A percentile compares a stretch with the other conserved stretches of the same genome.
phyloP scores from a whole-genome alignment of 2,329 filamentous ascomycete species.

The Podosphaera fusca region DNA sequence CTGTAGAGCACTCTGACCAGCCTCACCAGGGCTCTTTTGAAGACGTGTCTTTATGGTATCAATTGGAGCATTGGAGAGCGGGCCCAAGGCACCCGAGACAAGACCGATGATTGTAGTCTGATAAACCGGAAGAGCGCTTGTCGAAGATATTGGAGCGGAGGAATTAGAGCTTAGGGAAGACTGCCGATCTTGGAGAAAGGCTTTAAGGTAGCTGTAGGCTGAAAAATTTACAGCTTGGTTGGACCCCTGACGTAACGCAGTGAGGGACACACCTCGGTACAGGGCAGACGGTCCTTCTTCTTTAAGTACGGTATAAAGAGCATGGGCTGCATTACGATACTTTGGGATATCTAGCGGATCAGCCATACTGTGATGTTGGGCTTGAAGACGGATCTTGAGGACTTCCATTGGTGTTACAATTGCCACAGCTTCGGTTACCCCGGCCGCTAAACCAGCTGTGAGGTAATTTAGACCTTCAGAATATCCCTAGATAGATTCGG shows the following conservation, averaged over 20 bases:
- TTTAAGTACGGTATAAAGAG: slow-evolving; percentile 64
- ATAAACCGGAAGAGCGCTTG: slow-evolving; percentile 51
- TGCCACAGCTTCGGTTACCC: slow-evolving; percentile 86
- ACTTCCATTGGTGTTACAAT: slow-evolving; percentile 99
- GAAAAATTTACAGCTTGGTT: slow-evolving; percentile 99
- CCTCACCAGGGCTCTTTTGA: slow-evolving; percentile 68
- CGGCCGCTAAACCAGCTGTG: slow-evolving; percentile 64
- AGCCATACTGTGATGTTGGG: slow-evolving; percentile 93
- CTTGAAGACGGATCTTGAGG: slow-evolving; percentile 93
- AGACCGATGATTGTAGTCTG: slow-evolving; percentile 78
- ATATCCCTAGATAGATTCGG: slow-evolving; percentile 5
- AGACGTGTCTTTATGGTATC: slow-evolving; percentile 97
- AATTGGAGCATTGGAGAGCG: slow-evolving; percentile 88
- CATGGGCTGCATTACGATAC: slow-evolving; percentile 79
- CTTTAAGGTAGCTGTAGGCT: slow-evolving; percentile 85
- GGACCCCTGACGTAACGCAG: slow-evolving; percentile 77
- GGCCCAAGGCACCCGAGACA: slow-evolving; percentile 82
- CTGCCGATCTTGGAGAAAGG: slow-evolving; percentile 48
- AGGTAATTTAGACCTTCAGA: background rate
- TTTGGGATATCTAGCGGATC: slow-evolving; percentile 91
- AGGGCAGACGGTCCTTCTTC: slow-evolving; percentile 77
- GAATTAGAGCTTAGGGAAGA: slow-evolving; percentile 24
- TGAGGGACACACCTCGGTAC: slow-evolving; percentile 84
- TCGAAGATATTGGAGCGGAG: slow-evolving; percentile 9
- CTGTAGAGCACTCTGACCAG: slow-evolving; percentile 56